Conservation (phyloP, 768 basidiomycete species). For the Ephemerocybe angulata region DNA sequence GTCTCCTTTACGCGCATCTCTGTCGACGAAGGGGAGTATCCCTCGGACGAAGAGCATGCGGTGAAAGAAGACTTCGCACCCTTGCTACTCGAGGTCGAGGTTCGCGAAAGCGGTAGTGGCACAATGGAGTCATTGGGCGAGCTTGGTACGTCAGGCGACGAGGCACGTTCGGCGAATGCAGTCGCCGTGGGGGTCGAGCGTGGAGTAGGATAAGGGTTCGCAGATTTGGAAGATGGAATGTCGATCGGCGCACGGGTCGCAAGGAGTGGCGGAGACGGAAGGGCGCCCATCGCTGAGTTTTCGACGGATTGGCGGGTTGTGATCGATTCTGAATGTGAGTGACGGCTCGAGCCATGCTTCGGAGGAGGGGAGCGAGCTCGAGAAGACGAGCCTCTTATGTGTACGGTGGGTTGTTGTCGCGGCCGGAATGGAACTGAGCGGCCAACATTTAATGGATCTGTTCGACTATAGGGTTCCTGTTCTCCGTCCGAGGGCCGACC, state of each 20-base stretch:
- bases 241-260: slow-evolving; percentile 5
- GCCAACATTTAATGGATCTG: slow-evolving; percentile 9
- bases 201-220: slow-evolving; percentile 12
- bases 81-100: background rate
- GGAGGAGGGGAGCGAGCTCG: background rate
- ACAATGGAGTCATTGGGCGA: background rate
- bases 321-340: background rate
- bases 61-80: background rate
- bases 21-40: background rate
- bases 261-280: background rate
- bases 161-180: background rate
- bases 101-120: background rate
- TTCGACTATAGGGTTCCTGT: background rate
- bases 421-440: slow-evolving; percentile 1
- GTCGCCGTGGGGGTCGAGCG: slow-evolving; percentile 9
- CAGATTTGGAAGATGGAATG: slow-evolving; percentile 4
- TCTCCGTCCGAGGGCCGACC: background rate
- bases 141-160: background rate
- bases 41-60: background rate
- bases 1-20: background rate
- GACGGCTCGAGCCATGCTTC: background rate
- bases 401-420: background rate
- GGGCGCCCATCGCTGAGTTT: background rate
- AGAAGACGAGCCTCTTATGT: background rate
- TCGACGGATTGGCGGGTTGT: slow-evolving; percentile 6